Base-by-base conservation (phyloP, 306 rosid genomes). In the Fagus sylvatica region DNA sequence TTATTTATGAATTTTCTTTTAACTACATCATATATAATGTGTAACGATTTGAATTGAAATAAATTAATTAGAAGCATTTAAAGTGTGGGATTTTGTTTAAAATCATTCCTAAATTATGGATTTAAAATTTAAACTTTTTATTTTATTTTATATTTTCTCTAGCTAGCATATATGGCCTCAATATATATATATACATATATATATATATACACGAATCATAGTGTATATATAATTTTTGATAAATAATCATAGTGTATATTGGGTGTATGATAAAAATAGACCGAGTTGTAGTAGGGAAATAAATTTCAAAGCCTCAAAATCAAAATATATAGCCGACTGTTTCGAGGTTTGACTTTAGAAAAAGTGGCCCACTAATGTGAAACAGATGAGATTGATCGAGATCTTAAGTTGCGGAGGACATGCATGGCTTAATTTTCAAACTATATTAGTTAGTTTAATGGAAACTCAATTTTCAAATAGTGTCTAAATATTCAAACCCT, bases 331-430 rank as follows among this genome's bases (percentile, higher is more conserved):
- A 17, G 77, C 37, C 34, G 70, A 37, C 41, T 17, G 80, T 62
- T 57, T 61, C 8, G 70, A 15, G 22, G 42, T 81, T 85, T 82
- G 79, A 82, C 86, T 60, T 82, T 53, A 0, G 4, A 7, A 37
- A 12, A 19, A 13, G 40, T 54, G 5, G 76, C 36, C 55, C 73
- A 69, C 73, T 22, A 43, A 19, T 4, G 19, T 22, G 48, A 59
- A 39, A 57, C 34, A 49, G 11, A 46, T 46, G 51, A 46, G 32
- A 73, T 60, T 22, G 28, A 22, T 22, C 28, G 66, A 67, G 74
- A 72, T 82, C 77, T 13, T 34, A 55, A 59, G 53, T 48, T 72
- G 68, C 77, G 69, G 60, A 76, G 49, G 75, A 42, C 75, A 64
- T 70, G 83, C 79, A 33, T 68, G 48, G 69, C 54, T 72, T 59